phyloP scores from a whole-genome alignment of 1,284 basidiomycete genomes.

The Irpex sp. region DNA sequence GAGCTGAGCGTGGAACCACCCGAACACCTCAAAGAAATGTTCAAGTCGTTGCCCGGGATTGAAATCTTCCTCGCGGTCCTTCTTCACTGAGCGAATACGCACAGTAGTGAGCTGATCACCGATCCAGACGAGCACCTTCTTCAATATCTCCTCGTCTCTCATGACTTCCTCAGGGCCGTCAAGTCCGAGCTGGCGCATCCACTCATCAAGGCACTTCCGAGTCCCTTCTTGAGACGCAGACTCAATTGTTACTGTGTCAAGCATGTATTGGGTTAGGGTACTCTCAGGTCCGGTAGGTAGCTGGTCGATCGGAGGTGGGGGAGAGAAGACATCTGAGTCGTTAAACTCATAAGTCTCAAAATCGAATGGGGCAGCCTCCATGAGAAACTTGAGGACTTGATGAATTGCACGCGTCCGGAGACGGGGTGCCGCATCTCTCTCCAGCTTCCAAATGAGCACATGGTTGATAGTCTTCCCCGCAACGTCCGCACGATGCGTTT shows the following conservation, averaged over 20 bases:
- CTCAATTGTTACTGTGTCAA: constrained; percentile 16
- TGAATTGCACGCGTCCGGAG: constrained; percentile 14
- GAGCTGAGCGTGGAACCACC: constrained; percentile 28
- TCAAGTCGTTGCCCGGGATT: constrained; percentile 33
- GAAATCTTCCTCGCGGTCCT: constrained; percentile 27
- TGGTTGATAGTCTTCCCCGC: constrained; percentile 20
- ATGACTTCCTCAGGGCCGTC: constrained; percentile 2
- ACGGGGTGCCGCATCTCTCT: constrained; percentile 9
- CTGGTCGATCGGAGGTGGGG: constrained; percentile 2
- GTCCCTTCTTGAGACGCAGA: constrained; percentile 22
- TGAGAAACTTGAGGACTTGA: constrained; percentile 8
- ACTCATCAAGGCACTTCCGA: constrained; percentile 9
- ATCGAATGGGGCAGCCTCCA: constrained; percentile 4
- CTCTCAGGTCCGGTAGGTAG: constrained; percentile 6
- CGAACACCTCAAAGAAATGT: constrained; percentile 23
- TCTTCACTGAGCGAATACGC: constrained; percentile 15
- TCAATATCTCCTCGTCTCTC: neutral
- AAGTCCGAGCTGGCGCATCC: constrained; percentile 11
- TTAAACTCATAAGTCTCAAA: neutral
- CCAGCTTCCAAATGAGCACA: constrained; percentile 21
- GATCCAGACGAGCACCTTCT: constrained; percentile 14
- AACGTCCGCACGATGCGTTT: constrained; percentile 18
- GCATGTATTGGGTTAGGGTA: constrained; percentile 14
- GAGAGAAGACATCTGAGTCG: neutral
- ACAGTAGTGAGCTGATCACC: constrained; percentile 23